Conservation (phyloP, 139 green algal species). For the Bryopsis sp. region DNA sequence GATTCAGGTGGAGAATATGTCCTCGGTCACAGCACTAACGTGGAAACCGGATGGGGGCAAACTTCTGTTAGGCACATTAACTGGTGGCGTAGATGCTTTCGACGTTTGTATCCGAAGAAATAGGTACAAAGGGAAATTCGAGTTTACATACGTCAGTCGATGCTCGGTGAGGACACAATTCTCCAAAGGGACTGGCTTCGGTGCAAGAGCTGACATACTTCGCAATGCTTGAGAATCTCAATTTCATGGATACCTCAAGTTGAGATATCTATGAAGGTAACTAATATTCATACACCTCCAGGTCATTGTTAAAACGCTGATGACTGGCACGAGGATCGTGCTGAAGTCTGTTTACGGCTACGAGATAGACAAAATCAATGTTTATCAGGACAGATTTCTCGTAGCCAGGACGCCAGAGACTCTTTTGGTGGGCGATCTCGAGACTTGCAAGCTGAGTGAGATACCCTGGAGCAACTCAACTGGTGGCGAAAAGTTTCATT, state of each 20-base stretch:
- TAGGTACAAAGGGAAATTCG: constrained; percentile 63
- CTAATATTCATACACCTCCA: no score
- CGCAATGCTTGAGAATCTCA: no score
- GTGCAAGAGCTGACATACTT: no score
- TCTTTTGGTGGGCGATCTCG: constrained; percentile 65
- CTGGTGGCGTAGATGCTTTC: constrained; percentile 64
- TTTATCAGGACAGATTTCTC: constrained; percentile 65
- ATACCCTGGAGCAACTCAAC: constrained; percentile 37
- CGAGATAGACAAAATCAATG: constrained; percentile 61
- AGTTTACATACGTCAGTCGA: constrained; percentile 74
- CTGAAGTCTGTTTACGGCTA: constrained; percentile 42
- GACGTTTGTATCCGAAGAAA: constrained; percentile 52
- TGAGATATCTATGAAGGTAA: neutral
- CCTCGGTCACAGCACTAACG: constrained; percentile 44
- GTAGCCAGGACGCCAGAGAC: constrained; percentile 59
- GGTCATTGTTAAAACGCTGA: constrained; percentile 62
- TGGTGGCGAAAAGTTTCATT: constrained; percentile 50
- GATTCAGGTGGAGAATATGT: constrained; percentile 51
- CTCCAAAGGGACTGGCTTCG: no score
- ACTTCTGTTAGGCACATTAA: constrained; percentile 52
- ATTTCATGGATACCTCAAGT: neutral
- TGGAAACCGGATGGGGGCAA: constrained; percentile 67
- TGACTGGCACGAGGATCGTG: constrained; percentile 30
- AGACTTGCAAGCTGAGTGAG: constrained; percentile 63
- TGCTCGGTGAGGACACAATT: constrained; percentile 27